Base-by-base conservation (phyloP, 169 alveolate species). In the Plasmodium gaboni region DNA sequence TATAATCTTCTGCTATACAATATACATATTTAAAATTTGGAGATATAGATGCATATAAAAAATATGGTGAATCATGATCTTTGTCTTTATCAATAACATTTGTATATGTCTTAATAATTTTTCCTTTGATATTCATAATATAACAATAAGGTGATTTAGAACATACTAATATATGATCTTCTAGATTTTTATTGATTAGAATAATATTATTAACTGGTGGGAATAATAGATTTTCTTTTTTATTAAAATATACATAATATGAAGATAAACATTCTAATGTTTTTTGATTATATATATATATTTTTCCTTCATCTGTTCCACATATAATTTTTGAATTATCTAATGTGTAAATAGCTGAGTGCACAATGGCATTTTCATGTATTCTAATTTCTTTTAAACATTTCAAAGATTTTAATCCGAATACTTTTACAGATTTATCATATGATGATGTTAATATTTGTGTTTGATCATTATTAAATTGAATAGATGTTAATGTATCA, bases 361-460 rank as follows among this genome's bases (percentile, higher is more conserved):
- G 92, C 1, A 94, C 96, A 50, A 90, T 89, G 6, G 95, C 74
- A 28, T 83, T 57, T 38, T 38, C 46, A 88, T 94, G 96, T 17
- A 94, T 94, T 78, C 90, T 89, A 78, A 92, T 89, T 55, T 87
- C 93, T 87, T 88, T 94, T 50, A 94, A 59, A 55, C 94, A 74
- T 55, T 91, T 94, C 38, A 94, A 93, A 0, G 96, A 94, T 72
- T 94, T 94, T 38, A 94, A 65, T 19, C 96, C 96, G 51, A 88
- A 93, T 19, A 94, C 67, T 89, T 94, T 94, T 22, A 95, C 97
- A 32, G 95, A 80, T 24, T 74, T 68, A 91, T 95, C 97, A 60
- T 94, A 95, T 2, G 97, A 95, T 10, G 95, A 96, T 32, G 97
- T 94, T 59, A 96, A 87, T 38, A 96, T 80, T 74, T 88, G 94